These are phyloP conservation scores for Xylaria digitata DNA, from an alignment of 2,329 filamentous ascomycete species.

Conservation along the genomic window DNA sequence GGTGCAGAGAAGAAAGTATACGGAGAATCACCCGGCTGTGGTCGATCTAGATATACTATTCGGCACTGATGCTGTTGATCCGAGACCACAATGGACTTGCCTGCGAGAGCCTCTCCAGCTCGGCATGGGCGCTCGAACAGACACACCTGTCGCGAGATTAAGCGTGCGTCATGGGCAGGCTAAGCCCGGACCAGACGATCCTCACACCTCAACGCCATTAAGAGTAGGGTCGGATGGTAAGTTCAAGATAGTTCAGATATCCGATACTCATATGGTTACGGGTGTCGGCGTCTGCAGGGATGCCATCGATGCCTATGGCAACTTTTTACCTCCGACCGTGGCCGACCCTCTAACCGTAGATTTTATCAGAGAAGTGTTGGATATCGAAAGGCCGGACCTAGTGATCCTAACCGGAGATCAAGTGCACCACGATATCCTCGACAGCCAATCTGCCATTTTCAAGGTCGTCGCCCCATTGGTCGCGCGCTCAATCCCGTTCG, in stretches of 20 bases:
- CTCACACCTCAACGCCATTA: slow-evolving; percentile 38
- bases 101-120: slow-evolving; percentile 52
- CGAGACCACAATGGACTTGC: slow-evolving; percentile 51
- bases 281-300: slow-evolving; percentile 48
- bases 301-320: slow-evolving; percentile 51
- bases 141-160: slow-evolving; percentile 44
- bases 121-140: slow-evolving; percentile 43
- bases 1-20: slow-evolving; percentile 2
- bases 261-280: slow-evolving; percentile 54
- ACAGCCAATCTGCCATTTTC: slow-evolving; percentile 55
- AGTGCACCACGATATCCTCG: slow-evolving; percentile 55
- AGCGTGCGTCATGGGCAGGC: neutral
- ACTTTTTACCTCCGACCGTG: slow-evolving; percentile 55
- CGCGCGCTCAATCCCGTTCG: slow-evolving; percentile 74
- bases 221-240: slow-evolving; percentile 74
- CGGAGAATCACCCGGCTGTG: slow-evolving; percentile 55
- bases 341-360: slow-evolving; percentile 70
- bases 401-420: slow-evolving; percentile 75
- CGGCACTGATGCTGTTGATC: slow-evolving; percentile 56
- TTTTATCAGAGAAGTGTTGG: slow-evolving; percentile 72
- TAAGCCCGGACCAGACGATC: neutral
- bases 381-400: slow-evolving; percentile 74
- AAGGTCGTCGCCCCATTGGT: slow-evolving; percentile 75
- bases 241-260: slow-evolving; percentile 79
- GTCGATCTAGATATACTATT: slow-evolving; percentile 77